These are phyloP conservation scores for Wakefieldia striispora DNA, from an alignment of 768 basidiomycete species.

Conservation along the genomic window DNA sequence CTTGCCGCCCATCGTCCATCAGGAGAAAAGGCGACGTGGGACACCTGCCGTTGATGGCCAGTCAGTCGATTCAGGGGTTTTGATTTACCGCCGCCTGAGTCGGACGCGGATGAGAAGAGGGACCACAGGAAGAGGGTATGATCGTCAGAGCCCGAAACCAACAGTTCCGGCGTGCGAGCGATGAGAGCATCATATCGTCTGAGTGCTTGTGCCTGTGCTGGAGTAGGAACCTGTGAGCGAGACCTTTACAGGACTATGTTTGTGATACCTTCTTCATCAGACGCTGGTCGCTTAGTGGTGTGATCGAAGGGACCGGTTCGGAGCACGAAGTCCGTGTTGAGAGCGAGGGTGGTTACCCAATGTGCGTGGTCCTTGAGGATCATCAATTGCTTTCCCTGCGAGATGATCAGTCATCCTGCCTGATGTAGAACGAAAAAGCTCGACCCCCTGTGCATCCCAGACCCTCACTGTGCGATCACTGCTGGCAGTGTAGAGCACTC, in stretches of 20 bases:
- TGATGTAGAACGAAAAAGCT: slow-evolving; percentile 16
- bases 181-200: slow-evolving; percentile 75
- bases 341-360: slow-evolving; percentile 96
- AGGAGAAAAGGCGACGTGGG: slow-evolving; percentile 92
- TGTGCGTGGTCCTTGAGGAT: slow-evolving; percentile 95
- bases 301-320: slow-evolving; percentile 96
- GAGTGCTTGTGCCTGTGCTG: slow-evolving; percentile 75
- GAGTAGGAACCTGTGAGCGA: neutral
- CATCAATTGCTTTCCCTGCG: slow-evolving; percentile 80
- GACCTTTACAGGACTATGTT: neutral
- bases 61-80: slow-evolving; percentile 80
- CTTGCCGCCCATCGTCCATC: slow-evolving; percentile 92
- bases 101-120: slow-evolving; percentile 52
- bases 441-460: slow-evolving; percentile 84
- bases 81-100: slow-evolving; percentile 42
- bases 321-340: slow-evolving; percentile 93
- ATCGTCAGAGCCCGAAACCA: slow-evolving; percentile 98
- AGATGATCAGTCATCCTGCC: slow-evolving; percentile 3
- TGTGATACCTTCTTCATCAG: slow-evolving; percentile 76
- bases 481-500: slow-evolving; percentile 91
- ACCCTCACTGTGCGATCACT: slow-evolving; percentile 92
- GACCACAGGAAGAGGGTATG: slow-evolving; percentile 98
- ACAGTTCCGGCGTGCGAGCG: slow-evolving; percentile 63
- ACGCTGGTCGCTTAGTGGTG: slow-evolving; percentile 69
- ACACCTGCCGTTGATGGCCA: slow-evolving; percentile 95